Base-by-base conservation (phyloP, 2,329 filamentous ascomycete genomes). In the Aspergillus versicolor region DNA sequence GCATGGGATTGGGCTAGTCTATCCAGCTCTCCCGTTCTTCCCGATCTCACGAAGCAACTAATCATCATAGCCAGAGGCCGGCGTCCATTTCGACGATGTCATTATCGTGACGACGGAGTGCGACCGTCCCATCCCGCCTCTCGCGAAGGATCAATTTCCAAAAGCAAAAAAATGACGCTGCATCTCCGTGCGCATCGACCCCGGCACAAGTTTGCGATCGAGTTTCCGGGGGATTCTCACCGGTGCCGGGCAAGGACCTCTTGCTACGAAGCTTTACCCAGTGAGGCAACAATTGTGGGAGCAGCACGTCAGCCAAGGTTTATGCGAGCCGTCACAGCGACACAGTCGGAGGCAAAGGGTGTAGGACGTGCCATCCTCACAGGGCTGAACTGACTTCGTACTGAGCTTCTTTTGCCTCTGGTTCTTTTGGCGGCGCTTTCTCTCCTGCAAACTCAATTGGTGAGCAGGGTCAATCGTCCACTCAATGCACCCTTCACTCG, bases 221-320 rank as follows among this genome's bases (percentile, higher is more conserved):
- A 57, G 66, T 64, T 67, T 53, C 69, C 61, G 69, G 68, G 68
- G 69, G 67, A 71, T 69, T 66, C 60, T 67, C 67, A 63, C 61
- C 58, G 61, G 61, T 64, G 52, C 50, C 57, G 59, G 49, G 54
- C 54, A 37, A 54, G 56, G 53, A 45, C 54, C 51, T 57, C 55
- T 41, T 38, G 55, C 55, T 45, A 44, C 38, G 21, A 9, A 57
- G 49, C 44, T 61, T 62, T 54, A 48, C 52, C 43, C 30, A 54
- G 52, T 51, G 37, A 47, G 52, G 56, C 48, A 56, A 47, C 37
- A 56, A 54, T 44, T 27, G 21, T 34, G 37, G 52, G 41, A 44
- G 51, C 38, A 54, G 37, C 52, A 68, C 65, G 66, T 70, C 66
- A 69, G 66, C 67, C 67, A 70, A 69, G 66, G 42, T n/a, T 32